phyloP scores from a whole-genome alignment of 106 monocot species.

The Phalaenopsis equestris region DNA sequence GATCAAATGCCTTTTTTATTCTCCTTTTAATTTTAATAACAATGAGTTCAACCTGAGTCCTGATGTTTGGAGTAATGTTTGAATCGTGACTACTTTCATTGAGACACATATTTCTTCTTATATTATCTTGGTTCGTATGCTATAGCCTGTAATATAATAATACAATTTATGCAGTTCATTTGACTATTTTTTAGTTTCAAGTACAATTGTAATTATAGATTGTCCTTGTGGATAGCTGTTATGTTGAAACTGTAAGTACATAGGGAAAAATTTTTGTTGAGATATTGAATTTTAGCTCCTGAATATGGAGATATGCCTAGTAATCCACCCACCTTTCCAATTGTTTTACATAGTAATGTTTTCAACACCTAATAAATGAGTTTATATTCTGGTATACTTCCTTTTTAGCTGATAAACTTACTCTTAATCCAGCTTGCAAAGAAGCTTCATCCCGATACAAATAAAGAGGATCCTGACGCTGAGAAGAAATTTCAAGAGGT shows the following conservation, averaged over 20 bases:
- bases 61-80: neutral
- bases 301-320: neutral
- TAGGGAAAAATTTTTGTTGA: neutral
- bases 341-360: neutral
- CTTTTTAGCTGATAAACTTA: neutral
- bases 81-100: no score
- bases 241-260: neutral
- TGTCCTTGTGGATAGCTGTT: neutral
- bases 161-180: no score
- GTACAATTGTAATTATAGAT: neutral
- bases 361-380: neutral
- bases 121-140: no score
- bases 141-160: no score
- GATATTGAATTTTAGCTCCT: neutral
- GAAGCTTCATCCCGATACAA: constrained; percentile 95
- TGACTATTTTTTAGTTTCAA: neutral
- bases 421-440: constrained; percentile 65
- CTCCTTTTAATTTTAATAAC: neutral
- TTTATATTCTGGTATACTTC: neutral
- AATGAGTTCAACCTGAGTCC: neutral
- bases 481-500: constrained; percentile 97
- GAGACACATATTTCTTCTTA: no score
- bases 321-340: neutral
- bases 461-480: constrained; percentile 89
- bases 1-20: neutral